Percentiles rank a stretch among this genome's conserved stretches.
phyloP scores from a whole-genome alignment of 164 flowering plant genomes.

The Cinnamomum micranthum region DNA sequence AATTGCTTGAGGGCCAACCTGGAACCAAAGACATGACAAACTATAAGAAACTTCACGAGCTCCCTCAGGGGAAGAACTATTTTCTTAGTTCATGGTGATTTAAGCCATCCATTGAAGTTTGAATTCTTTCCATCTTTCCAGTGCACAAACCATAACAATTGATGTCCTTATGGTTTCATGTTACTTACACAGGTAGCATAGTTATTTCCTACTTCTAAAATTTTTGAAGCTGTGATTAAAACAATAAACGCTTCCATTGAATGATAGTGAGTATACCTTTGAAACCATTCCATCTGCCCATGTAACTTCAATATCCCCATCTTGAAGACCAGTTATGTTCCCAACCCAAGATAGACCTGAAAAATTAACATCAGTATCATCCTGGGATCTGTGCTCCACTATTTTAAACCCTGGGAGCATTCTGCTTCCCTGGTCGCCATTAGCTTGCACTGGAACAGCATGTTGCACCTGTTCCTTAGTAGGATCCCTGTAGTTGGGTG shows the following conservation, averaged over 20 bases:
- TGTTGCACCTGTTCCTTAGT: conserved; percentile 27
- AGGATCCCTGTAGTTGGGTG: conserved; percentile 15
- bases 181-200: background rate
- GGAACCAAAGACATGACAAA: conserved; percentile 12
- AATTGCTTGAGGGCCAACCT: conserved; percentile 99
- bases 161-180: background rate
- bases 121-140: background rate
- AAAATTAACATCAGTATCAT: conserved; percentile 32
- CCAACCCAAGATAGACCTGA: conserved; percentile 96
- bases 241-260: background rate
- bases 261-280: conserved; percentile 44
- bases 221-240: background rate
- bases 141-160: background rate
- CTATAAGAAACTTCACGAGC: background rate
- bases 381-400: conserved; percentile 25
- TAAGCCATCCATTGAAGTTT: background rate
- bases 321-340: conserved; percentile 75
- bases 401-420: conserved; percentile 18
- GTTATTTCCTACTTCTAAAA: background rate
- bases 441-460: conserved; percentile 20
- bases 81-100: background rate
- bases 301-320: conserved; percentile 96
- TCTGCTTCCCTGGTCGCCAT: conserved; percentile 17
- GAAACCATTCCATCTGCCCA: conserved; percentile 99
- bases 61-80: background rate